Base-by-base conservation (phyloP, 2,329 filamentous ascomycete species). In the Kalaharituber pfeilii region DNA sequence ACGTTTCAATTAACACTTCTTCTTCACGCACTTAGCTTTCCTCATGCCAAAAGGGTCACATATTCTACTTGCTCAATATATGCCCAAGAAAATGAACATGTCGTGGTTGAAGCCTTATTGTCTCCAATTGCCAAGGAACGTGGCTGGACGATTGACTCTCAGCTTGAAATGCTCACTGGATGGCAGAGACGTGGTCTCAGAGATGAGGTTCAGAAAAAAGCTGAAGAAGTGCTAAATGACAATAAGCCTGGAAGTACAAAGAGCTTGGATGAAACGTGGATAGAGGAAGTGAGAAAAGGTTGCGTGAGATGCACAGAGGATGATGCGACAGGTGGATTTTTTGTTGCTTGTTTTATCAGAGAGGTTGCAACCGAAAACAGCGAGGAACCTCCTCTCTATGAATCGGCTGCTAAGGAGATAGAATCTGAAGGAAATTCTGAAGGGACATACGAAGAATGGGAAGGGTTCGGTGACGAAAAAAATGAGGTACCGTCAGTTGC, bases 1-100 rank as follows among this genome's bases (percentile, higher is more conserved):
- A 75, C 77, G 1, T 91, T 96, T 62, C 91, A 98, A 68, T 75
- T 88, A 5, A 78, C 77, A 25, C 78, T 96, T 9, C 72, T 98
- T 2, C 74, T 82, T 49, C 91, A 95, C 66, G 88, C 91, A 0
- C 82, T 96, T 68, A 69, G 71, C 22, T 98, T 96, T 62, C 82
- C 86, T 0, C 73, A 75, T 1, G 86, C 86, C 0, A 74, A 67
- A 11, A 81, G 79, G 60, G 80, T 96, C 44, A 88, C 86, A 0
- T 98, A 96, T 66, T 94, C 87, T 29, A 96, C 91, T 0, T 98
- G 91, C 66, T 96, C 89, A 0, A 71, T 94, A 2, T 82, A 96
- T 66, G 76, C 78, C 0, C 77, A 84, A 60, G 91, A 98, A 67
- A 96, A 98, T 63, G 91, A 98, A 68, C 69, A 75, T 1, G 88